phyloP scores from a whole-genome alignment of 2,329 filamentous ascomycete genomes.

The Fusarium lateritium region DNA sequence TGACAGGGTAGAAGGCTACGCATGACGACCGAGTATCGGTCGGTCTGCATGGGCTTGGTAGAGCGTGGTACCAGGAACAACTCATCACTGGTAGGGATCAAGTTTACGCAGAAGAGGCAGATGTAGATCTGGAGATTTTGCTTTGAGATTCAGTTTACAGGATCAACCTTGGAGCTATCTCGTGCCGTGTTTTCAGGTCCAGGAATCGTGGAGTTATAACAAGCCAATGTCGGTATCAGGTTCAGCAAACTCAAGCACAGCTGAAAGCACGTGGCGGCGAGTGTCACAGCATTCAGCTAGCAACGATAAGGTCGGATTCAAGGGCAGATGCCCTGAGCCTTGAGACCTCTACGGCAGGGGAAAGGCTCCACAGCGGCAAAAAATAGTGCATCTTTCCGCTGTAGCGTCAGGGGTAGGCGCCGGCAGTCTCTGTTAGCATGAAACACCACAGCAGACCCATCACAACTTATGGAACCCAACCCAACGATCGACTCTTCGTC shows the following conservation, averaged over 20 bases:
- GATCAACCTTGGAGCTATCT: slow-evolving; percentile 11
- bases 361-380: slow-evolving; percentile 10
- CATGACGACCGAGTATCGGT: slow-evolving; percentile 38
- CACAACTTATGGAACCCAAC: slow-evolving; percentile 27
- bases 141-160: background rate
- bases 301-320: slow-evolving; percentile 13
- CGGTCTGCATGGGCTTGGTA: slow-evolving; percentile 34
- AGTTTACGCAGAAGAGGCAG: background rate
- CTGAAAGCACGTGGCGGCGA: slow-evolving; percentile 23
- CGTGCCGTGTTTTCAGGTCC: background rate
- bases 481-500: slow-evolving; percentile 34
- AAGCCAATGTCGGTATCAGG: slow-evolving; percentile 34
- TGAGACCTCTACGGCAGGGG: background rate
- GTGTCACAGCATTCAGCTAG: slow-evolving; percentile 7
- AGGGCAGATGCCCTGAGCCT: slow-evolving; percentile 25
- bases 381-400: slow-evolving; percentile 12
- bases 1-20: slow-evolving; percentile 19
- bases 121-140: slow-evolving; percentile 24
- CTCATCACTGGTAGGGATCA: slow-evolving; percentile 10
- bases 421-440: slow-evolving; percentile 41
- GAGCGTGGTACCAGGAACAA: slow-evolving; percentile 17
- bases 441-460: slow-evolving; percentile 49
- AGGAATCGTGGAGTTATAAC: slow-evolving; percentile 1
- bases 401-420: slow-evolving; percentile 37
- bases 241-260: slow-evolving; percentile 23